Evolutionary conservation across 257 asterid species (phyloP).

Genomic region (Plectranthus barbatus): DNA sequence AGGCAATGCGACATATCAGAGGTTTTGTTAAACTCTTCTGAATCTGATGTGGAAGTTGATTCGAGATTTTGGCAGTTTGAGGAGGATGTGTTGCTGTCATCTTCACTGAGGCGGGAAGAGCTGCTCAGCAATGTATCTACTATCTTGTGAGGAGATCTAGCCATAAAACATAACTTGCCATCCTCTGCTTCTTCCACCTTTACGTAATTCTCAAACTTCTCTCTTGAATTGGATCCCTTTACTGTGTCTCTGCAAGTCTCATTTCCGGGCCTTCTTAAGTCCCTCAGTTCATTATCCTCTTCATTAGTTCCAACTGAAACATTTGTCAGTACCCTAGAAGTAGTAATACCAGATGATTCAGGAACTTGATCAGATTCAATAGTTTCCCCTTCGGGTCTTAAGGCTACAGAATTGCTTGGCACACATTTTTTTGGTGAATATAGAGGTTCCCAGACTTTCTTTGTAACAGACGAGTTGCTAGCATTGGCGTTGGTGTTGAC

Average conservation of each 20-base stretch:
- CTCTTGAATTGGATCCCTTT: conserved; percentile 19
- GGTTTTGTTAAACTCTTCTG: conserved; percentile 65
- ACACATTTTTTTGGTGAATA: conserved; percentile 60
- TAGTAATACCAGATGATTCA: conserved; percentile 31
- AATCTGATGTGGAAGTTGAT: conserved; percentile 68
- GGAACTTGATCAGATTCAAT: conserved; percentile 39
- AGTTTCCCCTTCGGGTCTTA: conserved; percentile 45
- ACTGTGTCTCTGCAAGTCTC: conserved; percentile 21
- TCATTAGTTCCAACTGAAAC: conserved; percentile 27
- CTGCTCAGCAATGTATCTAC: conserved; percentile 34
- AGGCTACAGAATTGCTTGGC: conserved; percentile 59
- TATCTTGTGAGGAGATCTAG: conserved; percentile 19
- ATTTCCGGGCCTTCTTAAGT: conserved; percentile 9
- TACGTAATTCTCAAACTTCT: conserved; percentile 24
- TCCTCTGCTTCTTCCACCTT: conserved; percentile 38
- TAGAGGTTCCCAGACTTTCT: conserved; percentile 96
- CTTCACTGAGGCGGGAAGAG: conserved; percentile 78
- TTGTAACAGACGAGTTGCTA: conserved; percentile 36
- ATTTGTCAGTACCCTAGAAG: conserved; percentile 35
- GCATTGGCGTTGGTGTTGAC: conserved; percentile 37
- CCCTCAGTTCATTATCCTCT: conserved; percentile 24
- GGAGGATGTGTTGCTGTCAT: conserved; percentile 65
- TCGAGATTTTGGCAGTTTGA: conserved; percentile 50
- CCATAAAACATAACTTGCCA: conserved; percentile 20
- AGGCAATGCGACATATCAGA: conserved; percentile 40